These are phyloP conservation scores for Nemania sp. DNA, from an alignment of 2,329 filamentous ascomycete species.

Conservation along the genomic window DNA sequence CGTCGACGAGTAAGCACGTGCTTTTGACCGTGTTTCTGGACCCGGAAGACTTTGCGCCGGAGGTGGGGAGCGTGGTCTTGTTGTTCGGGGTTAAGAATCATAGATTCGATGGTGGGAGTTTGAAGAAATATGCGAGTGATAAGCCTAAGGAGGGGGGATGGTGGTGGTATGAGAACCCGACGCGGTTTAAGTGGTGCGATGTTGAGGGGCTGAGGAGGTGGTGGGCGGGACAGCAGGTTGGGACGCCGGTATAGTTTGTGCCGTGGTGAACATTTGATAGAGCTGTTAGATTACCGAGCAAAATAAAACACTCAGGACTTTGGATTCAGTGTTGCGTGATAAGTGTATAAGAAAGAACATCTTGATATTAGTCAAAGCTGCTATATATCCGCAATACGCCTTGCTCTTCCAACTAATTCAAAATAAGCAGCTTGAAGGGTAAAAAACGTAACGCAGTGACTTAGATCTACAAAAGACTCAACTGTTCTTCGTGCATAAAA, in stretches of 20 bases:
- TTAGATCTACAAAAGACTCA: too few species aligned
- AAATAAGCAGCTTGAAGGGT: too few species aligned
- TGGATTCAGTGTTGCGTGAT: too few species aligned
- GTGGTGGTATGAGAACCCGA: slow-evolving; percentile 58
- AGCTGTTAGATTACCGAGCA: too few species aligned
- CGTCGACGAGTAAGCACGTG: slow-evolving; percentile 56
- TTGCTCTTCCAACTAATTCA: too few species aligned
- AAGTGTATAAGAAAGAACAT: too few species aligned
- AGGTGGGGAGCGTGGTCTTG: slow-evolving; percentile 53
- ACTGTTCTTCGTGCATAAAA: too few species aligned
- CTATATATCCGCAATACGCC: too few species aligned
- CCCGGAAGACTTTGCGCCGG: slow-evolving; percentile 51
- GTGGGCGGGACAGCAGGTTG: slow-evolving; percentile 12
- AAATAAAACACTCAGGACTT: too few species aligned
- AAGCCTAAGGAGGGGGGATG: slow-evolving; percentile 28
- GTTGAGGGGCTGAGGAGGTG: slow-evolving; percentile 30
- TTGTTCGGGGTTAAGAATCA: slow-evolving; percentile 62
- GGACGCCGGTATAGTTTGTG: background rate
- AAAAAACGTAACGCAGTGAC: too few species aligned
- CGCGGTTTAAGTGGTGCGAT: slow-evolving; percentile 53
- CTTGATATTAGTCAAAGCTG: too few species aligned
- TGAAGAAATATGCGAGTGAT: slow-evolving; percentile 50
- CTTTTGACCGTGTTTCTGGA: slow-evolving; percentile 59
- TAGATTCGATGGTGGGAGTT: slow-evolving; percentile 51
- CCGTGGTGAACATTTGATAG: too few species aligned